Percentiles rank a stretch among this genome's conserved stretches.
phyloP scores from a whole-genome alignment of 805 yeast genomes.

The Debaryomyces hansenii region DNA sequence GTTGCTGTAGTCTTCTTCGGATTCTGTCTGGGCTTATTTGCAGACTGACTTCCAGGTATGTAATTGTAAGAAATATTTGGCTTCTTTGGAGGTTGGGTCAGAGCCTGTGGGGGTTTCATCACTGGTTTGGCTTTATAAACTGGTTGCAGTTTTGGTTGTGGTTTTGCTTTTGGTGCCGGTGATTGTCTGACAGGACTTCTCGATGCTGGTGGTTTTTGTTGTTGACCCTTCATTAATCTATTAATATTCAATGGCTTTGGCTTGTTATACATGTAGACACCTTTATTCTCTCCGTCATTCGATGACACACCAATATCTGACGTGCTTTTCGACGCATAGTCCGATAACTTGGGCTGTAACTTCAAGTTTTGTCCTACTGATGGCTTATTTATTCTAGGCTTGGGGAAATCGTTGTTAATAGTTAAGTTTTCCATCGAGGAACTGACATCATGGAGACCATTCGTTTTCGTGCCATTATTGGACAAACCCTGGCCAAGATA shows the following conservation, averaged over 20 bases:
- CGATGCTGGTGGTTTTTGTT: not conserved
- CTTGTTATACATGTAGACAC: conserved; percentile 33
- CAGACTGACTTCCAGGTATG: conserved; percentile 13
- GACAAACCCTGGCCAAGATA: not conserved
- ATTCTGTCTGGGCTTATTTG: conserved; percentile 9
- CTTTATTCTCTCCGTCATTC: conserved; percentile 1
- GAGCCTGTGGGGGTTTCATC: conserved; percentile 1
- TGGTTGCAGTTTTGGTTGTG: conserved; percentile 3
- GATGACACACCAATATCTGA: conserved; percentile 18
- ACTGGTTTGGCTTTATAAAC: not conserved
- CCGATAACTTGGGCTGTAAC: conserved; percentile 13
- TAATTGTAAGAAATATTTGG: conserved; percentile 35
- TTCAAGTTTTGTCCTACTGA: conserved; percentile 15
- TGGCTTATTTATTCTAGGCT: conserved; percentile 6
- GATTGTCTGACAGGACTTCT: not conserved
- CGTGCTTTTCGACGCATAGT: conserved; percentile 19
- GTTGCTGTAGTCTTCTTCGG: conserved; percentile 2
- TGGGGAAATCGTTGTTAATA: conserved; percentile 10
- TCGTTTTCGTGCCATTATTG: not conserved
- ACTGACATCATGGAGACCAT: conserved; percentile 5
- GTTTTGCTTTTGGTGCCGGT: not conserved
- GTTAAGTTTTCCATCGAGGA: conserved; percentile 23
- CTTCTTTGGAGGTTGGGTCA: conserved; percentile 14
- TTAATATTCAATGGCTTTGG: conserved; percentile 40
- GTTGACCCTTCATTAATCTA: conserved; percentile 27